Conservation (phyloP, 148 eudicot species). For the Chenopodium quinoa region DNA sequence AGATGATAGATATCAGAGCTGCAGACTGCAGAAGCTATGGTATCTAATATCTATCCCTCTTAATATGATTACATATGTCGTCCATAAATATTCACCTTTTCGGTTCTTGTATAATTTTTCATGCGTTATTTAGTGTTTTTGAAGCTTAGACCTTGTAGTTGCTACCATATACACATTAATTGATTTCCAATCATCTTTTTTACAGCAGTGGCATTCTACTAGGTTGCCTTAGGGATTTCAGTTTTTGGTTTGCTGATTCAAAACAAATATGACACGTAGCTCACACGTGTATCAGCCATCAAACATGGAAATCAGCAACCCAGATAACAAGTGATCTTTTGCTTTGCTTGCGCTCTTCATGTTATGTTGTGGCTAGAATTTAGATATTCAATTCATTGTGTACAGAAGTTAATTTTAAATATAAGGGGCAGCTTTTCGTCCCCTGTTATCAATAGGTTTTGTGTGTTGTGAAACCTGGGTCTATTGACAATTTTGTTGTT, state of each 20-base stretch:
- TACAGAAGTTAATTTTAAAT: slow-evolving; percentile 17
- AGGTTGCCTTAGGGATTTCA: background rate
- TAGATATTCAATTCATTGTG: slow-evolving; percentile 24
- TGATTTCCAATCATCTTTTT: background rate
- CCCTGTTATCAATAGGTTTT: background rate
- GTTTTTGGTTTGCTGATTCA: slow-evolving; percentile 11
- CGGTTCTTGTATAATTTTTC: background rate
- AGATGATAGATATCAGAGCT: background rate
- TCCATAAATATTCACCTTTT: background rate
- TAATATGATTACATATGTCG: background rate
- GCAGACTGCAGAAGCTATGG: background rate
- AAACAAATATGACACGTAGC: background rate
- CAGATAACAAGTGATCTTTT: background rate
- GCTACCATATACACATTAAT: background rate
- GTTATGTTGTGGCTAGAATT: slow-evolving; percentile 13
- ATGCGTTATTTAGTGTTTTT: background rate
- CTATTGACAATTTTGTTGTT: background rate
- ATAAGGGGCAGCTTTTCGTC: background rate
- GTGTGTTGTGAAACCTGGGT: slow-evolving; percentile 7
- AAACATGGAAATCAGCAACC: slow-evolving; percentile 9
- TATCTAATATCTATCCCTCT: background rate
- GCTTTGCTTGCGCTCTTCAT: slow-evolving; percentile 11
- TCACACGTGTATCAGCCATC: background rate
- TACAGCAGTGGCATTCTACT: slow-evolving; percentile 3
- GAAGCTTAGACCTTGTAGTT: background rate